These are phyloP conservation scores for Viola odorata DNA, from an alignment of 345 rosid genomes.

Conservation along the genomic window DNA sequence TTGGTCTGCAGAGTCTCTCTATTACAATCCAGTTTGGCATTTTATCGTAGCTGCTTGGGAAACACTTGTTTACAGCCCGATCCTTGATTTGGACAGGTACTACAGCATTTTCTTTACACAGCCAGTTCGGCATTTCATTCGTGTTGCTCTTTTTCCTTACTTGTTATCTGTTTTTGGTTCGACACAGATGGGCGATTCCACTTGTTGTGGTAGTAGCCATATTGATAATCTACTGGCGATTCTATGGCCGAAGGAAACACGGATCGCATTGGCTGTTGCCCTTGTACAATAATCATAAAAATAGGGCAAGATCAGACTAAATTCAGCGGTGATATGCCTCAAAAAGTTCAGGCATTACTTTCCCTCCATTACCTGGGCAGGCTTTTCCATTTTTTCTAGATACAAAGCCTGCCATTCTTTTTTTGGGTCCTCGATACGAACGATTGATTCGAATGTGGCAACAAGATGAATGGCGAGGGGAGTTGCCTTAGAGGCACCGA, in stretches of 20 bases:
- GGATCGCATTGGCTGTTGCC: conserved; percentile 76
- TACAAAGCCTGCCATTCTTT: conserved; percentile 25
- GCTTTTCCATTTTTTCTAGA: conserved; percentile 22
- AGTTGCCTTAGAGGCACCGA: conserved; percentile 1
- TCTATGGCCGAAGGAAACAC: conserved; percentile 68
- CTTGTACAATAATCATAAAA: conserved; percentile 48
- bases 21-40: conserved; percentile 95
- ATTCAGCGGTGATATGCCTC: neutral
- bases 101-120: neutral
- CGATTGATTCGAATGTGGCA: conserved; percentile 4
- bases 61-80: conserved; percentile 80
- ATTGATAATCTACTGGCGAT: conserved; percentile 70
- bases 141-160: neutral
- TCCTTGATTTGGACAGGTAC: conserved; percentile 96
- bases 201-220: conserved; percentile 42
- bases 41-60: conserved; percentile 87
- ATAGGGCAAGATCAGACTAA: conserved; percentile 77
- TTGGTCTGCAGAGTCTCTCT: conserved; percentile 95
- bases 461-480: conserved; percentile 11
- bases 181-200: conserved; percentile 88
- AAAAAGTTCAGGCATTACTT: conserved; percentile 9
- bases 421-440: conserved; percentile 5
- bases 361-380: conserved; percentile 15
- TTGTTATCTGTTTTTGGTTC: conserved; percentile 1
- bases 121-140: neutral